Conservation (phyloP, 768 basidiomycete species). For the Auriscalpium microsporum region DNA sequence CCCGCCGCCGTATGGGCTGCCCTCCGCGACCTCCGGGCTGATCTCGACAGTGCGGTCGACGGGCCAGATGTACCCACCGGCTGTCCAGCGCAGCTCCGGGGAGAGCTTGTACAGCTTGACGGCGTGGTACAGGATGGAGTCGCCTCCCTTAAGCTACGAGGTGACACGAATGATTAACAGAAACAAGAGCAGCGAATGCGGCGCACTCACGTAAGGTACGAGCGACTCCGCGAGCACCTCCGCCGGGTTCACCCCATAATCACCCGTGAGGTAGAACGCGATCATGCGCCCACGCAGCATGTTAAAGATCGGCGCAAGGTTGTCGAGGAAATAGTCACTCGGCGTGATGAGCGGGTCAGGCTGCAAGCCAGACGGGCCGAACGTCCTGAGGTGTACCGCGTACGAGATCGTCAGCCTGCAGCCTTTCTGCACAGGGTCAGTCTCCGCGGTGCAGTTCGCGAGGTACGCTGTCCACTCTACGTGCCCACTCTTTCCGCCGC, state of each 20-base stretch:
- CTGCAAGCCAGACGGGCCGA: constrained; percentile 42
- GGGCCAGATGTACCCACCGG: constrained; percentile 79
- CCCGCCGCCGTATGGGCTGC: constrained; percentile 21
- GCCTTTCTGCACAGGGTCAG: constrained; percentile 63
- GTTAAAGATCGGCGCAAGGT: constrained; percentile 64
- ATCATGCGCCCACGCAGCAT: constrained; percentile 62
- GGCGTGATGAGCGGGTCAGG: constrained; percentile 63
- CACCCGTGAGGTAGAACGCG: constrained; percentile 61
- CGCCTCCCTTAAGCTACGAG: constrained; percentile 64
- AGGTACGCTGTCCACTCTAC: constrained; percentile 76
- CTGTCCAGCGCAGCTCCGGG: constrained; percentile 73
- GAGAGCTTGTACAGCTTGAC: constrained; percentile 67
- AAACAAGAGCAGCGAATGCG: too few species aligned
- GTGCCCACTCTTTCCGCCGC: constrained; percentile 53
- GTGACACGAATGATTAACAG: not conserved
- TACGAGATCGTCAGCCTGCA: constrained; percentile 65
- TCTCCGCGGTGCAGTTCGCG: constrained; percentile 66
- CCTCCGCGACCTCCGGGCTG: constrained; percentile 33
- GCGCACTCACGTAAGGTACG: constrained; percentile 53
- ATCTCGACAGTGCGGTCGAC: constrained; percentile 62
- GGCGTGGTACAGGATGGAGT: constrained; percentile 67
- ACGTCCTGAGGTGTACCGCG: constrained; percentile 60
- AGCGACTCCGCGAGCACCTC: constrained; percentile 61
- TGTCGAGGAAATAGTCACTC: constrained; percentile 65
- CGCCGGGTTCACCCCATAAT: constrained; percentile 64